A percentile compares a stretch with the other conserved stretches of the same genome.
phyloP scores from a whole-genome alignment of 2,329 filamentous ascomycete genomes.

The Eutypa lata region DNA sequence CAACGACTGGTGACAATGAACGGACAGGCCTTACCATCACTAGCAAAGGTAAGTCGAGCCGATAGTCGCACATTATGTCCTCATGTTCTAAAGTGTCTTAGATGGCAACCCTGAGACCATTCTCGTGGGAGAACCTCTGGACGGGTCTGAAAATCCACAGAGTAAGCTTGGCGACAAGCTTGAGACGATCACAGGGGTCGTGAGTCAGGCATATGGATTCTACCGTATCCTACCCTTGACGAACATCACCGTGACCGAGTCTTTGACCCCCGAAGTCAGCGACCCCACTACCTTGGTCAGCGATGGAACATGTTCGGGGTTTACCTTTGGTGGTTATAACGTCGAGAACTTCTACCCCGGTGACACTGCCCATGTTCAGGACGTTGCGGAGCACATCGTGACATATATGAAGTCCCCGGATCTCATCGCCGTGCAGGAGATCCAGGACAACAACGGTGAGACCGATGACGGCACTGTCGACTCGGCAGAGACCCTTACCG shows the following conservation, averaged over 20 bases:
- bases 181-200: conserved; percentile 63
- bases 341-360: conserved; percentile 63
- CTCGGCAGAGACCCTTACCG: conserved; percentile 57
- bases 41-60: conserved; percentile 39
- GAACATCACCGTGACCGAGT: conserved; percentile 45
- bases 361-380: conserved; percentile 49
- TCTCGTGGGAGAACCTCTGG: conserved; percentile 61
- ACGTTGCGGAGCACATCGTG: conserved; percentile 63
- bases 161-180: conserved; percentile 64
- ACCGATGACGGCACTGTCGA: conserved; percentile 56
- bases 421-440: conserved; percentile 66
- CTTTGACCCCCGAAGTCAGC: conserved; percentile 42
- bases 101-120: conserved; percentile 71
- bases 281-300: conserved; percentile 52
- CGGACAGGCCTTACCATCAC: conserved; percentile 64
- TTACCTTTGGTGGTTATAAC: conserved; percentile 68
- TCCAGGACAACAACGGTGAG: conserved; percentile 64
- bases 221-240: conserved; percentile 66
- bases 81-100: not conserved
- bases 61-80: conserved; percentile 3
- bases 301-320: conserved; percentile 53
- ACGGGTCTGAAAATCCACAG: conserved; percentile 58
- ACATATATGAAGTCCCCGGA: conserved; percentile 61
- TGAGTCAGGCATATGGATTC: conserved; percentile 64
- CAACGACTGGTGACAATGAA: conserved; percentile 57